phyloP scores from a whole-genome alignment of 2,329 filamentous ascomycete genomes.

The Scopulariopsis brevicaulis region DNA sequence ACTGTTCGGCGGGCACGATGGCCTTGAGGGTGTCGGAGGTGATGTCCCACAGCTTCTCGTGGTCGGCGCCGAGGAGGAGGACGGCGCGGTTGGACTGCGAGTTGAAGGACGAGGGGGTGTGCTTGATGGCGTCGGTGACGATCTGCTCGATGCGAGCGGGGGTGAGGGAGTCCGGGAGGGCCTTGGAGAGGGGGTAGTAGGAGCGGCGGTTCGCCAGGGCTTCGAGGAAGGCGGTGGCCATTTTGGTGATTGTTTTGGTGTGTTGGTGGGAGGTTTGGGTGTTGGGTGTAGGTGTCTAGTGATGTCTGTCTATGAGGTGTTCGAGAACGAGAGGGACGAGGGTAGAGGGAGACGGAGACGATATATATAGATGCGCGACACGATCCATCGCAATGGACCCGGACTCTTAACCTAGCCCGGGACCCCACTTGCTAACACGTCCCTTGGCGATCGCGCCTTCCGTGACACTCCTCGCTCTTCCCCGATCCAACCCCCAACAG shows the following conservation, averaged over 20 bases:
- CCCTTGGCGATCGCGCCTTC: neutral
- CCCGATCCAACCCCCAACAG: neutral
- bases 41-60: slow-evolving; percentile 80
- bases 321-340: neutral
- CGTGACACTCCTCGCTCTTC: neutral
- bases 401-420: neutral
- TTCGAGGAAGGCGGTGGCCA: slow-evolving; percentile 44
- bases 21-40: slow-evolving; percentile 51
- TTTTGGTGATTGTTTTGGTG: slow-evolving; percentile 21
- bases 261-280: slow-evolving; percentile 4
- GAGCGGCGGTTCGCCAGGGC: slow-evolving; percentile 58
- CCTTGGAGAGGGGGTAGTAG: slow-evolving; percentile 56
- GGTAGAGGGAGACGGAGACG: neutral
- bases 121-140: slow-evolving; percentile 49
- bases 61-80: slow-evolving; percentile 69
- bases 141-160: slow-evolving; percentile 49
- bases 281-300: neutral
- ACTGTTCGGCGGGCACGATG: slow-evolving; percentile 55
- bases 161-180: slow-evolving; percentile 41
- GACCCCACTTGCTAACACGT: neutral
- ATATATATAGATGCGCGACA: neutral
- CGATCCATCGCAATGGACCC: neutral
- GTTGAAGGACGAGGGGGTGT: slow-evolving; percentile 80
- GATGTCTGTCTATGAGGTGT: neutral
- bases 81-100: slow-evolving; percentile 71